A percentile compares a stretch with the other conserved stretches of the same genome.
phyloP scores from a whole-genome alignment of 345 rosid species.

The Arabidopsis suecica region DNA sequence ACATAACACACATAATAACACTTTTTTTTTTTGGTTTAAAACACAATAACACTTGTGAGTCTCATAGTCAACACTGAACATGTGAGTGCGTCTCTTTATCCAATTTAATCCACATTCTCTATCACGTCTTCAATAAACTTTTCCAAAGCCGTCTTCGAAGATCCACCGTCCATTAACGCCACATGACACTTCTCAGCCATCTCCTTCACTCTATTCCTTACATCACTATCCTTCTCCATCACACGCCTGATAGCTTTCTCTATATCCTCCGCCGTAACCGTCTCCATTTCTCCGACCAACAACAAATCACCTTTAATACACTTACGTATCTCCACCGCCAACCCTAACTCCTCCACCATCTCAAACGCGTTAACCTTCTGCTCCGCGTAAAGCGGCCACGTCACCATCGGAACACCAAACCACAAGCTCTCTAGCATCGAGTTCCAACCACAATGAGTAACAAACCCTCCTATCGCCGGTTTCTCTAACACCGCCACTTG shows the following conservation, averaged over 20 bases:
- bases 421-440: constrained; percentile 63
- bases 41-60: background rate
- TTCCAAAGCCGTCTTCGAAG: constrained; percentile 42
- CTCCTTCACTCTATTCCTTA: constrained; percentile 44
- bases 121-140: constrained; percentile 47
- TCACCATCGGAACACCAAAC: constrained; percentile 61
- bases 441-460: constrained; percentile 79
- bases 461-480: constrained; percentile 56
- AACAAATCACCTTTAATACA: constrained; percentile 16
- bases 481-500: constrained; percentile 55
- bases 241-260: constrained; percentile 47
- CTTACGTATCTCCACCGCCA: constrained; percentile 53
- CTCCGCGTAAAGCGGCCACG: constrained; percentile 61
- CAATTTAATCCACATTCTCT: background rate
- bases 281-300: constrained; percentile 24
- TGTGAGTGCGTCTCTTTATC: background rate
- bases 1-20: background rate
- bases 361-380: constrained; percentile 64
- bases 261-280: constrained; percentile 46
- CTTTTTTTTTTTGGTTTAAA: too few species aligned
- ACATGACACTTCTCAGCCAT: constrained; percentile 41
- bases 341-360: constrained; percentile 53
- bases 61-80: background rate
- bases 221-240: constrained; percentile 49
- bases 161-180: constrained; percentile 52